Percentiles rank a stretch among this genome's conserved stretches.
Conservation (phyloP, 2,329 filamentous ascomycete genomes). For the Pleurostoma richardsiae region DNA sequence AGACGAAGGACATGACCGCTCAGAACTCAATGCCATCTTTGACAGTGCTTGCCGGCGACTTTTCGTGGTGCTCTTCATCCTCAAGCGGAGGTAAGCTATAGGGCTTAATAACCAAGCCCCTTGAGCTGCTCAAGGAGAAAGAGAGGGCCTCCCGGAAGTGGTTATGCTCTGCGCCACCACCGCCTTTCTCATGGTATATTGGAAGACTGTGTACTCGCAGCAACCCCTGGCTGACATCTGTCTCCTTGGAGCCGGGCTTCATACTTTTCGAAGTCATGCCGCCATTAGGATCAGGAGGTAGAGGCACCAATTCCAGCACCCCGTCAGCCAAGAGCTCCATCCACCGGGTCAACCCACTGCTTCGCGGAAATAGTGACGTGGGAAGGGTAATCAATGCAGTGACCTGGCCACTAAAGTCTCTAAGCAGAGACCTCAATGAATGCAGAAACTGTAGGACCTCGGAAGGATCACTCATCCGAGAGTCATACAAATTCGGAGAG, state of each 20-base stretch:
- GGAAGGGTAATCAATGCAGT: conserved; percentile 75
- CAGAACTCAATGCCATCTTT: conserved; percentile 74
- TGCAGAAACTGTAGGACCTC: conserved; percentile 79
- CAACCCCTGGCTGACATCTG: conserved; percentile 81
- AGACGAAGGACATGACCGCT: conserved; percentile 13
- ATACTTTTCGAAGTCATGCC: conserved; percentile 4
- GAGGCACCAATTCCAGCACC: conserved; percentile 75
- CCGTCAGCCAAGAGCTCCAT: conserved; percentile 81
- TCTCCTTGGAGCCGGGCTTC: conserved; percentile 25
- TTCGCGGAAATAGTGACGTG: conserved; percentile 72
- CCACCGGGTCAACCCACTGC: conserved; percentile 74
- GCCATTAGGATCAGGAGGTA: conserved; percentile 52
- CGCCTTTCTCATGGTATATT: conserved; percentile 82
- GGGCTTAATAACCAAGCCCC: conserved; percentile 78
- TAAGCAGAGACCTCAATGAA: conserved; percentile 67
- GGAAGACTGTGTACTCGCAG: conserved; percentile 79
- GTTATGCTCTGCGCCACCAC: conserved; percentile 63
- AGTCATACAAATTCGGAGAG: conserved; percentile 78
- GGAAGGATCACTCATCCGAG: conserved; percentile 62
- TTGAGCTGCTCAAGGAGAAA: conserved; percentile 77
- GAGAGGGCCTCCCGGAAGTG: conserved; percentile 79
- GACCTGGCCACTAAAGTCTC: conserved; percentile 58
- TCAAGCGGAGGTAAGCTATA: conserved; percentile 86
- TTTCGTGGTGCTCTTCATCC: conserved; percentile 51
- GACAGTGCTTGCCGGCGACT: conserved; percentile 42